Conservation (phyloP, 2,329 filamentous ascomycete species). For the Colletotrichum euphorbiae region DNA sequence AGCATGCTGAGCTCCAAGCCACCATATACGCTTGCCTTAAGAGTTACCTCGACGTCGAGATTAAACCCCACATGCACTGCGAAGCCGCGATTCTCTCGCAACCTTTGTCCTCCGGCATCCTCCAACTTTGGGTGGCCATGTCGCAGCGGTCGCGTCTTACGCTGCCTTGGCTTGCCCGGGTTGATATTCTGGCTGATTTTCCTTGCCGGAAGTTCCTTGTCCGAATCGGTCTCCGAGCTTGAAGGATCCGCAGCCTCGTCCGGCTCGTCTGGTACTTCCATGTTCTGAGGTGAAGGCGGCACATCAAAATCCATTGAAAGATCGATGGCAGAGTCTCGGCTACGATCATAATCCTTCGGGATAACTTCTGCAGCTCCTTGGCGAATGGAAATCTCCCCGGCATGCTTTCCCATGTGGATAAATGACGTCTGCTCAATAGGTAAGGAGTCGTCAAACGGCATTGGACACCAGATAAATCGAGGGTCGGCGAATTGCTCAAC, state of each 20-base stretch:
- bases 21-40: constrained; percentile 25
- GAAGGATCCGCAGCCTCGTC: constrained; percentile 10
- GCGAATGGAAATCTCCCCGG: neutral
- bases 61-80: constrained; percentile 25
- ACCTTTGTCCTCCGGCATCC: neutral
- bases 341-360: constrained; percentile 4
- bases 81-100: constrained; percentile 15
- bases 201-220: constrained; percentile 6
- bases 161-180: neutral
- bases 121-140: neutral
- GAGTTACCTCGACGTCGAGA: constrained; percentile 27
- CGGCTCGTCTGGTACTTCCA: neutral
- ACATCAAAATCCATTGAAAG: neutral
- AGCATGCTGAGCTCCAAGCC: constrained; percentile 29
- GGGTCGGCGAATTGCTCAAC: constrained; percentile 34
- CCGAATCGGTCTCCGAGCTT: constrained; percentile 23
- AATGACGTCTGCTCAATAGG: constrained; percentile 35
- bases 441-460: constrained; percentile 32
- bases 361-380: neutral
- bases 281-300: neutral
- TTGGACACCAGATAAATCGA: constrained; percentile 32
- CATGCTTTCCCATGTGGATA: constrained; percentile 17
- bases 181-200: constrained; percentile 2
- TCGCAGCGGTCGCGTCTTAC: constrained; percentile 3
- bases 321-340: constrained; percentile 8